Conservation (phyloP, 495 filamentous ascomycete genomes). For the Annulohypoxylon stygium region DNA sequence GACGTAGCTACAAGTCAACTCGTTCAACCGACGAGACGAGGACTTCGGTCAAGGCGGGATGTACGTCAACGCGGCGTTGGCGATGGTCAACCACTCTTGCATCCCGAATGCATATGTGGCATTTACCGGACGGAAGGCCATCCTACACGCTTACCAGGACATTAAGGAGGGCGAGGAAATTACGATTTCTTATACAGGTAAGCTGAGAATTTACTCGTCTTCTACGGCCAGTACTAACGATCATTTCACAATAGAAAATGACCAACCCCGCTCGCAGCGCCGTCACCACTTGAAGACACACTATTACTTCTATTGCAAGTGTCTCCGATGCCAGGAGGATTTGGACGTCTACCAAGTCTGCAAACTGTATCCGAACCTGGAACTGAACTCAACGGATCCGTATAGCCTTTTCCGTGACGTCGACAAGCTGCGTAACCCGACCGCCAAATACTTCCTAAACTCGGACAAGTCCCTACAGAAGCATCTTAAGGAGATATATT, state of each 20-base stretch:
- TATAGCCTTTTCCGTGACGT: conserved; percentile 52
- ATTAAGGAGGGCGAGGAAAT: conserved; percentile 64
- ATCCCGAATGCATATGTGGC: conserved; percentile 63
- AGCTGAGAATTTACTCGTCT: conserved; percentile 14
- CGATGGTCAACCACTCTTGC: conserved; percentile 68
- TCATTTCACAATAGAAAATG: conserved; percentile 51
- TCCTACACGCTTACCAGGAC: conserved; percentile 54
- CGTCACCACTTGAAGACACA: conserved; percentile 50
- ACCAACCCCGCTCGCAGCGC: conserved; percentile 49
- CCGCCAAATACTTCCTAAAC: conserved; percentile 18
- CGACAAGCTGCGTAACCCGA: conserved; percentile 40
- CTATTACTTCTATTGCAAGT: conserved; percentile 61
- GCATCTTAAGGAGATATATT: conserved; percentile 36
- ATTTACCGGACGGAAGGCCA: conserved; percentile 58
- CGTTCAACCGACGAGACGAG: conserved; percentile 59
- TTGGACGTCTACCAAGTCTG: conserved; percentile 61
- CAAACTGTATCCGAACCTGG: conserved; percentile 50
- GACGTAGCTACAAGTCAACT: conserved; percentile 60
- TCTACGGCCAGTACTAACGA: not conserved
- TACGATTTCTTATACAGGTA: conserved; percentile 65
- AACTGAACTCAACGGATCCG: conserved; percentile 48
- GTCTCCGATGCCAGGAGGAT: conserved; percentile 57
- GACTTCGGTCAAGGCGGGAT: conserved; percentile 57
- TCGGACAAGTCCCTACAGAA: conserved; percentile 17
- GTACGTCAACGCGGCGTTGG: conserved; percentile 59